Conservation (phyloP, 2,329 filamentous ascomycete species). For the Monilinia fructicola region DNA sequence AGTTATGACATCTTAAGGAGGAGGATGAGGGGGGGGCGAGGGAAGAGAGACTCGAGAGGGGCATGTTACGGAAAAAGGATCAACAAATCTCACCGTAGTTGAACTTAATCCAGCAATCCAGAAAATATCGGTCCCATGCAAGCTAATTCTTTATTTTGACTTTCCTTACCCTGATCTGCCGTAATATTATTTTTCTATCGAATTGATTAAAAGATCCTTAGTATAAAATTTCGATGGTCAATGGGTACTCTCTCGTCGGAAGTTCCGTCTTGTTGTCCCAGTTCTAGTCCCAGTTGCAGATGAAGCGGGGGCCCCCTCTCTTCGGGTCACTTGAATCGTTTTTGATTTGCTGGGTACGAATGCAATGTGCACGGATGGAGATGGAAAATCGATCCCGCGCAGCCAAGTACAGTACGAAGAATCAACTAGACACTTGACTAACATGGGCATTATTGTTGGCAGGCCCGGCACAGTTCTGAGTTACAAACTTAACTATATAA, state of each 20-base stretch:
- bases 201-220: constrained; percentile 1
- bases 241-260: constrained; percentile 4
- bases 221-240: constrained; percentile 13
- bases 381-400: constrained; percentile 18
- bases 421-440: background rate
- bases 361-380: constrained; percentile 9
- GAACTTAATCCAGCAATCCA: no score
- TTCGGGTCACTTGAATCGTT: constrained; percentile 7
- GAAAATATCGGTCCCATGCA: no score
- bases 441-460: background rate
- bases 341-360: background rate
- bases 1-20: background rate
- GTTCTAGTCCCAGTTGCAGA: no score
- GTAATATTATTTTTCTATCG: no score
- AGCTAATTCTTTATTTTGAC: background rate
- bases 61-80: constrained; percentile 4
- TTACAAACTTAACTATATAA: no score
- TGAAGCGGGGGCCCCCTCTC: constrained; percentile 11
- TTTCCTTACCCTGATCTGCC: background rate
- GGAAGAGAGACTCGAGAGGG: background rate
- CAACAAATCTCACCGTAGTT: background rate
- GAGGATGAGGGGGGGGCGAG: no score
- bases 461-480: background rate
- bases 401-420: background rate
- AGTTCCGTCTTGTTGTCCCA: background rate